Evolutionary conservation across 805 yeast genomes (phyloP).

Genomic region (Zygosaccharomyces rouxii): DNA sequence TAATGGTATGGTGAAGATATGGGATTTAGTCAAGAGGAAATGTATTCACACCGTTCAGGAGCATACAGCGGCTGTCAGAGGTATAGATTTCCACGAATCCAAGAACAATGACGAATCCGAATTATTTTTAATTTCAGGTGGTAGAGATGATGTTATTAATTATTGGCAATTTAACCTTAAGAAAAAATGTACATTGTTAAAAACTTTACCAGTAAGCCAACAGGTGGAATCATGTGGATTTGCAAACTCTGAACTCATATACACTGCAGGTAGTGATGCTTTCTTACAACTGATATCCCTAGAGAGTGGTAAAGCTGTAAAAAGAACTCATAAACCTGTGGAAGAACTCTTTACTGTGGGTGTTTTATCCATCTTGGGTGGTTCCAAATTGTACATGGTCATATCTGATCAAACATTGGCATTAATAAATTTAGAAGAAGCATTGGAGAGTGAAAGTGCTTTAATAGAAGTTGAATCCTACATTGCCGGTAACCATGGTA

Average conservation of each 20-base stretch:
- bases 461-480: constrained; percentile 46
- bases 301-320: constrained; percentile 43
- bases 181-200: constrained; percentile 49
- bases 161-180: constrained; percentile 52
- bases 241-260: constrained; percentile 42
- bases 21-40: constrained; percentile 69
- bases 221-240: constrained; percentile 72
- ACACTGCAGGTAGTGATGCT: constrained; percentile 76
- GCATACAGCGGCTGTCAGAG: constrained; percentile 83
- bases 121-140: constrained; percentile 64
- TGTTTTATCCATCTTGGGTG: constrained; percentile 40
- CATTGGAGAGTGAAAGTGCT: constrained; percentile 29
- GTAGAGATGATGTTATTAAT: constrained; percentile 70
- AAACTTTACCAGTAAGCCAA: constrained; percentile 69
- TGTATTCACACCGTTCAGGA: constrained; percentile 60
- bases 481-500: constrained; percentile 93
- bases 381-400: constrained; percentile 45
- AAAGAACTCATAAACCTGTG: constrained; percentile 43
- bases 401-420: constrained; percentile 82
- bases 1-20: constrained; percentile 50
- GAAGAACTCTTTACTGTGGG: constrained; percentile 75
- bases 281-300: constrained; percentile 62
- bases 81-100: constrained; percentile 53
- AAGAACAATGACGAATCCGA: constrained; percentile 40
- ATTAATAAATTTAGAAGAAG: constrained; percentile 39